Conservation (phyloP, 441 rosid genomes). For the Gossypium lobatum region DNA sequence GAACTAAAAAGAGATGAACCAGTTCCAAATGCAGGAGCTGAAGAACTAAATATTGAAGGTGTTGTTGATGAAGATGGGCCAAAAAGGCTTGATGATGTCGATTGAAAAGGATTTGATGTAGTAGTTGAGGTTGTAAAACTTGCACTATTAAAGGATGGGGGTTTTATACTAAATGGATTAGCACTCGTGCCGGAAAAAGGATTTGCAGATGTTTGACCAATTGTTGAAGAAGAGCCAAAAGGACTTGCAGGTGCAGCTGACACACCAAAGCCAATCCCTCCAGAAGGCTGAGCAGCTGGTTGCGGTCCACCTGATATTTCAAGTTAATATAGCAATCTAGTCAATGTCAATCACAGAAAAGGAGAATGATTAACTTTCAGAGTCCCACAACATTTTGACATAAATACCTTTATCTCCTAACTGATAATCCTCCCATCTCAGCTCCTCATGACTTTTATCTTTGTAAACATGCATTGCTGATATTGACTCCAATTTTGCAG, state of each 20-base stretch:
- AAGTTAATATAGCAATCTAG: constrained; percentile 6
- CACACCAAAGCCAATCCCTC: constrained; percentile 42
- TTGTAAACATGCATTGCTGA: constrained; percentile 78
- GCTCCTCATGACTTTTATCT: constrained; percentile 89
- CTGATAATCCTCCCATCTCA: constrained; percentile 95
- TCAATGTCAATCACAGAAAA: constrained; percentile 10
- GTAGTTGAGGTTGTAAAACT: constrained; percentile 43
- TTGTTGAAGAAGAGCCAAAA: constrained; percentile 41
- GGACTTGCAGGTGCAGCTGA: constrained; percentile 42
- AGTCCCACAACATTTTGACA: neutral
- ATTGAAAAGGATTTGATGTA: constrained; percentile 42
- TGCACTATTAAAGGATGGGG: constrained; percentile 40
- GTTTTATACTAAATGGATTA: constrained; percentile 55
- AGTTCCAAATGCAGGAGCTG: constrained; percentile 25
- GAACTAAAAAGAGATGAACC: constrained; percentile 19
- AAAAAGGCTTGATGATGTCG: constrained; percentile 45
- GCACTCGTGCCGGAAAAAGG: constrained; percentile 44
- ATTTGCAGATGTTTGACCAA: constrained; percentile 49
- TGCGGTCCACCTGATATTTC: constrained; percentile 66
- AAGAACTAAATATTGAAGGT: constrained; percentile 41
- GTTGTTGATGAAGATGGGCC: constrained; percentile 37
- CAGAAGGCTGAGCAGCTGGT: constrained; percentile 54
- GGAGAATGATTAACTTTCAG: neutral
- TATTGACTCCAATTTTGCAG: constrained; percentile 78
- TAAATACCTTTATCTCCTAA: constrained; percentile 78